These are phyloP conservation scores for Podospora appendiculata DNA, from an alignment of 495 filamentous ascomycete species.

Conservation along the genomic window DNA sequence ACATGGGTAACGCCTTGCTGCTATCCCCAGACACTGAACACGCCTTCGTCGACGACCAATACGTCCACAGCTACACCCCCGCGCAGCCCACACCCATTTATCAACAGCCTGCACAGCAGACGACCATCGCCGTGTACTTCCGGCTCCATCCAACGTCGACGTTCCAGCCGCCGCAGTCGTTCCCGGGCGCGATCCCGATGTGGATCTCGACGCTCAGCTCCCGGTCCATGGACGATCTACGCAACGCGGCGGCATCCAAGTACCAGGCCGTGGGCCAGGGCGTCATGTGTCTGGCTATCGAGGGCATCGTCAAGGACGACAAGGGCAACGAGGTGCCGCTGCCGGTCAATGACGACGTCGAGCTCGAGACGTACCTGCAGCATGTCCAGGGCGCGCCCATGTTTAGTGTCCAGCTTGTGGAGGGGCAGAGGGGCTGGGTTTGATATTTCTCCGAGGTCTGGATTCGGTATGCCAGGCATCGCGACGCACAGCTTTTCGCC, in stretches of 20 bases:
- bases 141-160: slow-evolving; percentile 48
- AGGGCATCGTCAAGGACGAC: slow-evolving; percentile 57
- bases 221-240: slow-evolving; percentile 49
- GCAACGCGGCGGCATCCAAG: slow-evolving; percentile 44
- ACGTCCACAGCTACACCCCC: slow-evolving; percentile 1
- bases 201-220: slow-evolving; percentile 56
- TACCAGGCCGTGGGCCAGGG: slow-evolving; percentile 51
- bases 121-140: slow-evolving; percentile 51
- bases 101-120: slow-evolving; percentile 7
- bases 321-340: slow-evolving; percentile 49
- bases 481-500: no score
- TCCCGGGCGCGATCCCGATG: slow-evolving; percentile 36
- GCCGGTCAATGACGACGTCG: slow-evolving; percentile 58
- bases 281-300: slow-evolving; percentile 46
- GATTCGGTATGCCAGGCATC: no score
- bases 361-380: slow-evolving; percentile 60
- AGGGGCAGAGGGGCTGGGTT: slow-evolving; percentile 1
- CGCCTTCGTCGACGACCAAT: slow-evolving; percentile 4
- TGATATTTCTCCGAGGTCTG: background rate
- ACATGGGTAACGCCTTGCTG: slow-evolving; percentile 1
- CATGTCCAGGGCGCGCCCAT: slow-evolving; percentile 58
- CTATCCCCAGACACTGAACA: background rate
- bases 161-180: slow-evolving; percentile 6
- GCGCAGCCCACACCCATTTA: background rate
- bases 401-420: slow-evolving; percentile 45